Base-by-base conservation (phyloP, 1,284 basidiomycete genomes). In the Pterula multifida region DNA sequence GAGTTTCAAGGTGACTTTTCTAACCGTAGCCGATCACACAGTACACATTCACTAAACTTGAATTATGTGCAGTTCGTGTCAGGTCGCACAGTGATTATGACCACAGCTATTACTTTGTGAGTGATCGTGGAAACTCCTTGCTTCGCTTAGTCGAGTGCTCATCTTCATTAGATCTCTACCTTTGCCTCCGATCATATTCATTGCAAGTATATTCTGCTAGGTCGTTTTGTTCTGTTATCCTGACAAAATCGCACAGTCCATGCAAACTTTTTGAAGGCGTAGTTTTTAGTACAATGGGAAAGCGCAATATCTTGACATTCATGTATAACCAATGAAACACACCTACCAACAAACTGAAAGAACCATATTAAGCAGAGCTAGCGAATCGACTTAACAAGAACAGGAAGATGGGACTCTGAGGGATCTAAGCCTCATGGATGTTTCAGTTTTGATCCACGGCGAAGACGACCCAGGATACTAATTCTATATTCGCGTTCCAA, bases 101-200 rank as follows among this genome's bases (percentile, higher is more conserved):
- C 63, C 95, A 98, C 66, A 81, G 79, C 54, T 93, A 94, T 66
- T 95, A 83, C 67, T 95, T 95, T 60, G 90, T 92, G 60, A 64
- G 89, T 76, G 2, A 28, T 46, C 17, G 3, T 36, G 66, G 36
- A 63, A 63, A 55, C 64, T 62, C 15, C 26, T 26, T 56, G 45
- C 51, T 65, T 63, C 22, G 65, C 68, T 50, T 63, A 75, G 42
- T 71, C 74, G 54, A 67, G 28, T 32, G 28, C 72, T 42, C 61
- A 72, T 53, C 65, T 68, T 48, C 67, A 66, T 63, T 70, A 67
- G 90, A 89, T 75, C 55, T 91, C 65, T 63, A 88, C 75, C 59
- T 86, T 67, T 73, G 88, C 71, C 61, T 79, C 66, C 51, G 80
- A 81, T 58, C 81, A 85, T 55, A 69, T 78, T 50, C 75, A 81